Base-by-base conservation (phyloP, 2,329 filamentous ascomycete species). In the Nemania bipapillata region DNA sequence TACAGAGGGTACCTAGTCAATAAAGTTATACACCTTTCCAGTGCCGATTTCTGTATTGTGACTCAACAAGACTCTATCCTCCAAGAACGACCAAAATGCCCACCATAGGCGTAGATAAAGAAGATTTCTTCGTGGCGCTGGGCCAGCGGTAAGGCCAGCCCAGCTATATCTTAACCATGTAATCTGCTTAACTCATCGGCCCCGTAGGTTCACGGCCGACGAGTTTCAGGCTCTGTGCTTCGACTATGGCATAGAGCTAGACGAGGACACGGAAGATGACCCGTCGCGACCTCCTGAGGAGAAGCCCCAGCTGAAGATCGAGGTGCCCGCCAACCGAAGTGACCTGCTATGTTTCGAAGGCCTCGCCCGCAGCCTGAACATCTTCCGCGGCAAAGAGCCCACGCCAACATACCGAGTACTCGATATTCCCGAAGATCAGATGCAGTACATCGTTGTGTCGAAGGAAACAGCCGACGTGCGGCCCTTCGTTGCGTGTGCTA, bases 171-270 rank as follows among this genome's bases (percentile, higher is more conserved):
- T 62, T 40, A 40, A 11, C 22, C 70, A 67, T 70, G 73, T 71
- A 66, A 71, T 69, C 59, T 37, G 42, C 67, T 45, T 57, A 26
- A 47, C 69, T 70, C 52, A 59, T 64, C 53, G 22, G 64, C 70
- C 77, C 70, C 52, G 47, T 68, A 94, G 92, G 74, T 95, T 92
- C 82, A 97, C 95, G 63, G 96, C 93, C 72, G 89, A 97, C 77
- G 93, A 97, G 78, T 99, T 99, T 79, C 96, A 99, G 81, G 92
- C 97, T 79, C 86, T 99, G 75, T 98, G 96, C 83, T 99, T 99
- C 87, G 95, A 99, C 78, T 99, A 97, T 79, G 94, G 94, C 68
- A 96, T 99, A 79, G 96, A 99, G 82, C 88, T 99, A 75, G 96
- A 99, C 83, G 95, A 98, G 84, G 96, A 99, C 81, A 96, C 92